These are phyloP conservation scores for Lolium perenne DNA, from an alignment of 176 grass and related monocot species.

Conservation along the genomic window DNA sequence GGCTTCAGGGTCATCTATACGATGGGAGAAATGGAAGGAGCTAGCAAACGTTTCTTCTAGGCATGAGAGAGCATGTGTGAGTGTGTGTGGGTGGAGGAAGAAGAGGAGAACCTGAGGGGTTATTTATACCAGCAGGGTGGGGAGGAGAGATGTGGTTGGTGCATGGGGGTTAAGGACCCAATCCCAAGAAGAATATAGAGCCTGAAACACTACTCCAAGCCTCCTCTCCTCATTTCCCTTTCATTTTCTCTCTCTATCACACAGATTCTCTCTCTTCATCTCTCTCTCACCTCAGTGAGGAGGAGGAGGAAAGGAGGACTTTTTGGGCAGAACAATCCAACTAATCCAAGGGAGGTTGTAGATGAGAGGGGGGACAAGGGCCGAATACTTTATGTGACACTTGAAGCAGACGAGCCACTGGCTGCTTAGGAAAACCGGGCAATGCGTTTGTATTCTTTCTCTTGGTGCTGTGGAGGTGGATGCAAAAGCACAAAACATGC, in stretches of 20 bases:
- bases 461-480: constrained; percentile 5
- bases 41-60: background rate
- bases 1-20: background rate
- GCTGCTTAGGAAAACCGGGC: constrained; percentile 19
- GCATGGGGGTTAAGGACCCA: constrained; percentile 65
- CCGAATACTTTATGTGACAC: constrained; percentile 48
- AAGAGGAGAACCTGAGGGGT: constrained; percentile 34
- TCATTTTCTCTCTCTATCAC: background rate
- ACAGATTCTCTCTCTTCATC: background rate
- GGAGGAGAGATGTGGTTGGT: constrained; percentile 42
- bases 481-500: constrained; percentile 39
- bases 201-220: constrained; percentile 58
- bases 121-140: constrained; percentile 64
- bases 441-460: constrained; percentile 14
- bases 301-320: constrained; percentile 38
- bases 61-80: background rate
- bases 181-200: constrained; percentile 97
- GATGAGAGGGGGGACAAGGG: constrained; percentile 52
- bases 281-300: constrained; percentile 25
- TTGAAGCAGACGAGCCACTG: constrained; percentile 38
- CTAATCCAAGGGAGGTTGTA: constrained; percentile 59
- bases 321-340: constrained; percentile 58
- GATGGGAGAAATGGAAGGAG: background rate
- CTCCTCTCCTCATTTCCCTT: background rate
- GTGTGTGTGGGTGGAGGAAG: constrained; percentile 27